Evolutionary conservation across 257 asterid genomes (phyloP).

Genomic region (Solanum verrucosum): DNA sequence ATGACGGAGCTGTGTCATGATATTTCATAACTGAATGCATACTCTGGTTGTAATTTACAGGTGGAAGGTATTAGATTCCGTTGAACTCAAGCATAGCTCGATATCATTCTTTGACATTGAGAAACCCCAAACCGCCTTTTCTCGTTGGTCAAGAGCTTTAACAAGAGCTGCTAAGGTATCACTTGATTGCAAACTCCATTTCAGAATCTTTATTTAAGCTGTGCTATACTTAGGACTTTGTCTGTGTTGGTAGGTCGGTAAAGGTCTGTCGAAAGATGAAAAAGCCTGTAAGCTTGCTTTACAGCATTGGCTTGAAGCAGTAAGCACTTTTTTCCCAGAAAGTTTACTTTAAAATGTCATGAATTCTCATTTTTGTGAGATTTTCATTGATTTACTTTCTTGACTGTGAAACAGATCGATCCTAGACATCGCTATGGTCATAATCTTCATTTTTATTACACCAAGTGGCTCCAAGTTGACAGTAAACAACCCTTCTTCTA

Average conservation of each 20-base stretch:
- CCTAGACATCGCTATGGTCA: conserved; percentile 91
- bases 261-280: conserved; percentile 71
- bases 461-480: conserved; percentile 67
- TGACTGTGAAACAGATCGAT: conserved; percentile 42
- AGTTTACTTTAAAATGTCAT: not conserved
- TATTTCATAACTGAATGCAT: not conserved
- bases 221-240: not conserved
- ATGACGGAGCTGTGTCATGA: not conserved
- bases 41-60: conserved; percentile 19
- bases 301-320: conserved; percentile 95
- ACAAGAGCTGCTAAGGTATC: conserved; percentile 28
- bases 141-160: conserved; percentile 36
- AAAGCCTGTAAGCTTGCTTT: conserved; percentile 77
- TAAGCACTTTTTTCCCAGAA: conserved; percentile 26
- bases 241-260: conserved; percentile 45
- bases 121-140: conserved; percentile 23
- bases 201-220: not conserved
- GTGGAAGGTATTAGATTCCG: conserved; percentile 88
- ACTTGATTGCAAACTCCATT: not conserved
- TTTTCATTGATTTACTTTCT: not conserved
- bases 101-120: conserved; percentile 29
- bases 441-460: conserved; percentile 70
- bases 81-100: conserved; percentile 53
- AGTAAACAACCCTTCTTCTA: conserved; percentile 81
- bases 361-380: not conserved